A percentile compares a stretch with the other conserved stretches of the same genome.
These are phyloP conservation scores for Curvularia eragrostidis DNA, from an alignment of 2,329 filamentous ascomycete species.

Conservation along the genomic window DNA sequence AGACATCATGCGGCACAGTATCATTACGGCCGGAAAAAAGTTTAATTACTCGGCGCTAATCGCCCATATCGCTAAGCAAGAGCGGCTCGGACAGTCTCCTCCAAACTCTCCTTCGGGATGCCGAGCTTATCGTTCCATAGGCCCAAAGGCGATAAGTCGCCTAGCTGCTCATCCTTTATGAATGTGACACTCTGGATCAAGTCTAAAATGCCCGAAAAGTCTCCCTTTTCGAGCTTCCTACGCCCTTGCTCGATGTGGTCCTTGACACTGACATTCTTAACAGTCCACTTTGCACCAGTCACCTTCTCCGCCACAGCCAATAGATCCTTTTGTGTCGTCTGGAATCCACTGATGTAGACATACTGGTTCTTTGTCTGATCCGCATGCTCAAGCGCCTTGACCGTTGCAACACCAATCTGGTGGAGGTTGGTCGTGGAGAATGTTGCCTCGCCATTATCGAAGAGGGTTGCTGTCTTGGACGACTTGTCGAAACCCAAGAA, in stretches of 20 bases:
- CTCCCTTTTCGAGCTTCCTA: constrained; percentile 48
- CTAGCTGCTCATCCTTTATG: constrained; percentile 25
- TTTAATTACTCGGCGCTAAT: neutral
- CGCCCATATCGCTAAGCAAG: neutral
- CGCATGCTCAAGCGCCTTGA: constrained; percentile 58
- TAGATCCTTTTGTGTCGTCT: constrained; percentile 65
- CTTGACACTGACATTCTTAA: constrained; percentile 51
- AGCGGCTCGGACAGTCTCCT: constrained; percentile 38
- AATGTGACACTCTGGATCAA: constrained; percentile 32
- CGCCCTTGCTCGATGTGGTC: constrained; percentile 40
- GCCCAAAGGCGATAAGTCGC: constrained; percentile 31
- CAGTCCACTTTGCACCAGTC: constrained; percentile 59
- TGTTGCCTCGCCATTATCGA: constrained; percentile 62
- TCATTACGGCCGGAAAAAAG: neutral
- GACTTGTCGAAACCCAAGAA: constrained; percentile 61
- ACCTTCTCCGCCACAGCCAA: constrained; percentile 60
- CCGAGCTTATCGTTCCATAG: constrained; percentile 54
- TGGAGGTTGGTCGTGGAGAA: constrained; percentile 61
- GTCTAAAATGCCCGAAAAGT: constrained; percentile 33
- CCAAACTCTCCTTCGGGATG: constrained; percentile 50
- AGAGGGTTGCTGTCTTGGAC: constrained; percentile 60
- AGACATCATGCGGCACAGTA: no score
- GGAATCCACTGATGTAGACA: constrained; percentile 64
- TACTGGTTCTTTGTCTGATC: constrained; percentile 65
- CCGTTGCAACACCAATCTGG: constrained; percentile 61